Base-by-base conservation (phyloP, 148 eudicot genomes). In the Persicaria maculosa region DNA sequence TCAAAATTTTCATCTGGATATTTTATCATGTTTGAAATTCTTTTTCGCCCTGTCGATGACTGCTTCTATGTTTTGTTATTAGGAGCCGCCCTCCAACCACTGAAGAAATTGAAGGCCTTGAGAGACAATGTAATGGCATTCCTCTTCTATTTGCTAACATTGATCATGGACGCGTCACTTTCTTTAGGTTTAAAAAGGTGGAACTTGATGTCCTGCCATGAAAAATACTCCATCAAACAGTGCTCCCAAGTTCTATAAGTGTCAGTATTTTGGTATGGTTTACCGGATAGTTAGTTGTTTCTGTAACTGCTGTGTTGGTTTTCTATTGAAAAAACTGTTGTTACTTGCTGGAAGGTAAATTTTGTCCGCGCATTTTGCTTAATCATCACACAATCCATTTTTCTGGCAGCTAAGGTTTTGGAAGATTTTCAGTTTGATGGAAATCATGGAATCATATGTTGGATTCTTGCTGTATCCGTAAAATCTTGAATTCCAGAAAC, bases 151-250 rank as follows among this genome's bases (percentile, higher is more conserved):
- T 89, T 52, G 86, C 84, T 65, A 84, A 86, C 52, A 86, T 91
- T 14, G 98, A 91, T 57, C 85, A 86, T 77, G 97, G 91, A 47
- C 88, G 88, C 68, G 88, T 92, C n/a, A 88, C 90, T 83, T 87
- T 88, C 83, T 85, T 92, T 76, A 80, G 93, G 46, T 85, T 85
- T 48, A 80, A 83, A 76, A 76, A 69, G 79, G 85, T 83, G 44
- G 91, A 87, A 67, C 95, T 92, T 74, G 90, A 88, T 71, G 67
- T 75, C 19, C 81, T 92, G 47, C 91, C 91, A 19, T 92, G 80
- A 88, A 52, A 22, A 59, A 0, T 46, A 1, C 14, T 16, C 12
- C 0, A 25, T 15, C 44, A 62, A 62, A 65, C 6, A 40, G 70
- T 40, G 46, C 45, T 31, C 46, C 11, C 70, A 14, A 62, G 44